These are phyloP conservation scores for Hypericum androsaemum DNA, from an alignment of 345 rosid species.

Conservation along the genomic window DNA sequence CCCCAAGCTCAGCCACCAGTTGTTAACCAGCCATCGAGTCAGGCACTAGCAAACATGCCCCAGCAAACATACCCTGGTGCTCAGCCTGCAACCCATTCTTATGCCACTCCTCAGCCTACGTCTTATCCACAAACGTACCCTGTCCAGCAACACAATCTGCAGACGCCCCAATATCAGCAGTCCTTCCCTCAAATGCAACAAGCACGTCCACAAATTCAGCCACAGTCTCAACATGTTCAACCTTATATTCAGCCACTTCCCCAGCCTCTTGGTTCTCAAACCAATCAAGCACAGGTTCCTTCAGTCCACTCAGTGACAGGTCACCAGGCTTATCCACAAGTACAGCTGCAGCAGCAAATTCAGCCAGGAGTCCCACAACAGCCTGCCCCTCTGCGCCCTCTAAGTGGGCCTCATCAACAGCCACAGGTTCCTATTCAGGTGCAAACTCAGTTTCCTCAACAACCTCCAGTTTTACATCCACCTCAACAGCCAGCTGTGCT, in stretches of 20 bases:
- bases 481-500: conserved; percentile 28
- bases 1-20: conserved; percentile 21
- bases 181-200: conserved; percentile 12
- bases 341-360: conserved; percentile 33
- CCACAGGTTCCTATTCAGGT: conserved; percentile 28
- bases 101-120: conserved; percentile 23
- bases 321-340: conserved; percentile 44
- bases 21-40: conserved; percentile 33
- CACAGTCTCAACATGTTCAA: conserved; percentile 20
- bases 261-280: conserved; percentile 17
- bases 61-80: conserved; percentile 18
- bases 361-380: conserved; percentile 29
- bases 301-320: conserved; percentile 37
- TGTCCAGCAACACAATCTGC: conserved; percentile 22
- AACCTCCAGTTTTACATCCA: conserved; percentile 31
- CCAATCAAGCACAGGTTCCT: conserved; percentile 28
- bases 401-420: conserved; percentile 29
- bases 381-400: conserved; percentile 24
- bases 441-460: conserved; percentile 40
- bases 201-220: conserved; percentile 20
- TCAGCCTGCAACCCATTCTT: conserved; percentile 19
- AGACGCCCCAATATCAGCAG: conserved; percentile 35
- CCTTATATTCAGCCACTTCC: conserved; percentile 18
- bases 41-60: conserved; percentile 23
- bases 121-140: conserved; percentile 16